Conservation (phyloP, 306 rosid genomes). For the Sophora flavescens region DNA sequence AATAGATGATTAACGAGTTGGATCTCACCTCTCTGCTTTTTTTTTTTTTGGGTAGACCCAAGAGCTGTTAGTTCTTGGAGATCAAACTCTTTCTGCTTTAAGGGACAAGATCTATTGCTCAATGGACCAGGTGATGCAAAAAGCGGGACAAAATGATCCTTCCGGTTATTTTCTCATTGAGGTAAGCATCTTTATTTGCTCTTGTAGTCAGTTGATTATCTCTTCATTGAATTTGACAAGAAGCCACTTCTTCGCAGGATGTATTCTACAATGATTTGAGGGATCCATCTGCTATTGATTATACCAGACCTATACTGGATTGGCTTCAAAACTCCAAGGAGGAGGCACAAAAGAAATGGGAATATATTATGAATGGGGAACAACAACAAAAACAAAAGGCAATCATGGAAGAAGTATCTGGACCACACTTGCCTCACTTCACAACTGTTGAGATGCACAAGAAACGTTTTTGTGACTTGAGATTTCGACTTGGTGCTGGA, state of each 20-base stretch:
- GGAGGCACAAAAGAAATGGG: conserved; percentile 83
- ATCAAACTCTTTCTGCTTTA: conserved; percentile 70
- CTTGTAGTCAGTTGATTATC: conserved; percentile 38
- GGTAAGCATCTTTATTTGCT: conserved; percentile 54
- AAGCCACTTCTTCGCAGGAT: conserved; percentile 57
- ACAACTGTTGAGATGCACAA: conserved; percentile 71
- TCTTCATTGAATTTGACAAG: conserved; percentile 33
- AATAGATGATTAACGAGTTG: conserved; percentile 24
- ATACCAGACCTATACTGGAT: conserved; percentile 73
- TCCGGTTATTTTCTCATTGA: conserved; percentile 93
- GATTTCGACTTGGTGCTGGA: conserved; percentile 84
- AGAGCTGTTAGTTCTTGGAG: conserved; percentile 85
- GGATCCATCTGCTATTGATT: conserved; percentile 78
- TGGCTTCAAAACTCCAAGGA: conserved; percentile 80
- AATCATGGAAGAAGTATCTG: conserved; percentile 66
- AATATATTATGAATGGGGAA: conserved; percentile 69
- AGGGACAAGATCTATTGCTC: conserved; percentile 86
- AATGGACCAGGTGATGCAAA: conserved; percentile 78
- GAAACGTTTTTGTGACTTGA: conserved; percentile 69
- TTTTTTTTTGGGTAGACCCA: conserved; percentile 62
- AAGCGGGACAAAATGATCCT: conserved; percentile 72
- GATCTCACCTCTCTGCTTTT: conserved; percentile 8
- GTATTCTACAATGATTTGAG: conserved; percentile 88
- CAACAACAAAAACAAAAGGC: conserved; percentile 70
- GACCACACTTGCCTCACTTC: conserved; percentile 63